phyloP scores from a whole-genome alignment of 2,329 filamentous ascomycete species.

The Endocalyx cinctus region DNA sequence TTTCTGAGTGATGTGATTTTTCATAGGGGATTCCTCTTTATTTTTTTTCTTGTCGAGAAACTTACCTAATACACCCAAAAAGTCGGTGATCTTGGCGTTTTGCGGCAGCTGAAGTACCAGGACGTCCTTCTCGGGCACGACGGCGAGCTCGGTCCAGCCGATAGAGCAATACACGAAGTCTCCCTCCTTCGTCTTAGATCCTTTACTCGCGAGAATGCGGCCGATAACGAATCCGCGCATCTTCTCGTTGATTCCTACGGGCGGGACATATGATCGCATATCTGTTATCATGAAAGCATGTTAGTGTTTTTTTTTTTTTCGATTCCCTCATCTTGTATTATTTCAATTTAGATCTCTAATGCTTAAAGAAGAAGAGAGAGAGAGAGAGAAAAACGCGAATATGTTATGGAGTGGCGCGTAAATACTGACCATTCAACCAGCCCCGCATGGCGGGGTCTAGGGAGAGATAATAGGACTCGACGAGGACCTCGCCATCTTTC shows the following conservation, averaged over 20 bases:
- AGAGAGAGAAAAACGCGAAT: constrained; percentile 1
- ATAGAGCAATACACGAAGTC: constrained; percentile 49
- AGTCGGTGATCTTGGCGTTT: constrained; percentile 48
- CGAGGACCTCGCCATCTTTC: constrained; percentile 60
- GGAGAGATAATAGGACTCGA: constrained; percentile 59
- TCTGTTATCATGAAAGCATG: constrained; percentile 25
- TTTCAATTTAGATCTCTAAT: too few relatives aligned
- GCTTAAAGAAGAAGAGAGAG: not conserved
- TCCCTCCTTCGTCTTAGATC: constrained; percentile 49
- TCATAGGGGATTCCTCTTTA: too few relatives aligned
- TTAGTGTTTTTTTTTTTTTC: constrained; percentile 2
- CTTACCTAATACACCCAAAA: constrained; percentile 52
- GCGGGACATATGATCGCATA: constrained; percentile 57
- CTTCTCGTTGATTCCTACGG: constrained; percentile 61
- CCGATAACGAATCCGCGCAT: constrained; percentile 63
- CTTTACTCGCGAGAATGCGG: constrained; percentile 58
- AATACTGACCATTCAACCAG: constrained; percentile 55
- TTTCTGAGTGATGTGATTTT: too few relatives aligned
- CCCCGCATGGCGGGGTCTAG: constrained; percentile 74
- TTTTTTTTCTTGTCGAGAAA: too few relatives aligned
- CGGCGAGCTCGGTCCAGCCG: constrained; percentile 65
- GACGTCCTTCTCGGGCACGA: constrained; percentile 50
- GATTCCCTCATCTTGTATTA: too few relatives aligned
- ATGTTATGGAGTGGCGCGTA: not conserved
- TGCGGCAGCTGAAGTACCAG: constrained; percentile 37